These are phyloP conservation scores for Globisporangium viniferum DNA, from an alignment of 352 stramenopile species.

Conservation along the genomic window DNA sequence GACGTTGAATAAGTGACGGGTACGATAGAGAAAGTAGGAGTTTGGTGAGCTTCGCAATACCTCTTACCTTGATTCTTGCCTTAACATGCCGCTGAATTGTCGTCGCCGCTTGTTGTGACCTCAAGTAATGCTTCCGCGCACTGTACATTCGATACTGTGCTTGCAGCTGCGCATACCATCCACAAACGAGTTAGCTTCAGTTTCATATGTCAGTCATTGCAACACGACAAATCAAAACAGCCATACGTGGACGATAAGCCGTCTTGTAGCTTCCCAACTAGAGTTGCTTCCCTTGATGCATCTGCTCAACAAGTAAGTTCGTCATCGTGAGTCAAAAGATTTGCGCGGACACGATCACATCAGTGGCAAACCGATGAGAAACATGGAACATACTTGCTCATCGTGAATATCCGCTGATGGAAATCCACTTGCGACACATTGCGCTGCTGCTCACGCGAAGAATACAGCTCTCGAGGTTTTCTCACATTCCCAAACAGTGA, in stretches of 20 bases:
- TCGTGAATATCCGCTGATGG: conserved; percentile 64
- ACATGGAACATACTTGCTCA: conserved; percentile 41
- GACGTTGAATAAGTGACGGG: not conserved
- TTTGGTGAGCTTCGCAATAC: not conserved
- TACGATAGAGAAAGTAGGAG: not conserved
- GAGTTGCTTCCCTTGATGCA: conserved; percentile 47
- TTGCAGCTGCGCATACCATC: conserved; percentile 43
- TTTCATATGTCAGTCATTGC: not conserved
- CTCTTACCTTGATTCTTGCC: conserved; percentile 47
- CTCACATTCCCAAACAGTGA: conserved; percentile 68
- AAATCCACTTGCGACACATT: conserved; percentile 74
- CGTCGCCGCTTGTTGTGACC: conserved; percentile 30
- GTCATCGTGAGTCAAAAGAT: not conserved
- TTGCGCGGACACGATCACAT: not conserved
- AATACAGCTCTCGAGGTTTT: conserved; percentile 71
- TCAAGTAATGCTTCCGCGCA: conserved; percentile 45
- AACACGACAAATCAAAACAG: not conserved
- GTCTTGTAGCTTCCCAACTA: conserved; percentile 64
- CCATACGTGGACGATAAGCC: conserved; percentile 64
- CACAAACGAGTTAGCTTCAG: not conserved
- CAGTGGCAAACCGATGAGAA: not conserved
- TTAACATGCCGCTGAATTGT: conserved; percentile 55
- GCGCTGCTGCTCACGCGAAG: conserved; percentile 65
- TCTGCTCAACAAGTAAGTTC: conserved; percentile 16
- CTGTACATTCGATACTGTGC: conserved; percentile 71